Base-by-base conservation (phyloP, 805 yeast species). In the Ogataea zsoltii region DNA sequence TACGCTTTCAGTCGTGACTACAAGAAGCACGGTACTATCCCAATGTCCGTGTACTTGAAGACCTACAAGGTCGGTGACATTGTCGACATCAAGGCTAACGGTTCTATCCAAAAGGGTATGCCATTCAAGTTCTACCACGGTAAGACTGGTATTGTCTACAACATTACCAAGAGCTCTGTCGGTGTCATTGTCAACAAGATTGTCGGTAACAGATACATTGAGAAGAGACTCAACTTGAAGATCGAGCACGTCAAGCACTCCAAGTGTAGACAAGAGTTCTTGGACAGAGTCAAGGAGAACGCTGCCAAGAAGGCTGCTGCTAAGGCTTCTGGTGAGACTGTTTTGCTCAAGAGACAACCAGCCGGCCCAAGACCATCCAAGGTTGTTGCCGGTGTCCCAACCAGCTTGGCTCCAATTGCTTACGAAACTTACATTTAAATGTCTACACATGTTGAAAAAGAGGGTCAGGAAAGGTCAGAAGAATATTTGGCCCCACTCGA, bases 71-170 rank as follows among this genome's bases (percentile, higher is more conserved):
- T 94, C 68, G 99, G 99, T 71, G 99, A 94, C 77, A 92, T 94
- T 68, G 99, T 94, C 70, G 99, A 94, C 78, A 91, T 94, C 83
- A 92, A 88, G 81, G 99, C 95, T 76, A 94, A 94, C 75, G 97
- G 97, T 83, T 82, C 99, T 63, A 82, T 91, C 83, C 98, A 94
- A 76, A 91, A 92, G 86, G 97, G 98, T 88, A 89, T 94, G 97
- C 99, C 99, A 75, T 96, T 89, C 90, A 94, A 94, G 83, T 91
- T 82, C 87, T 94, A 94, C 97, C 97, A 94, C 84, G 99, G 99
- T 79, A 94, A 91, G 85, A 94, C 99, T 62, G 99, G 99, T 85
- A 88, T 94, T 66, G 83, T 94, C 61, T 94, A 83, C 96, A 94
- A 94, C 85, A 95, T 94, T 64, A 92, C 99, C 86, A 94, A 88